Evolutionary conservation across 805 yeast genomes (phyloP).

Genomic region (Ogataea nakhonphanomensis): DNA sequence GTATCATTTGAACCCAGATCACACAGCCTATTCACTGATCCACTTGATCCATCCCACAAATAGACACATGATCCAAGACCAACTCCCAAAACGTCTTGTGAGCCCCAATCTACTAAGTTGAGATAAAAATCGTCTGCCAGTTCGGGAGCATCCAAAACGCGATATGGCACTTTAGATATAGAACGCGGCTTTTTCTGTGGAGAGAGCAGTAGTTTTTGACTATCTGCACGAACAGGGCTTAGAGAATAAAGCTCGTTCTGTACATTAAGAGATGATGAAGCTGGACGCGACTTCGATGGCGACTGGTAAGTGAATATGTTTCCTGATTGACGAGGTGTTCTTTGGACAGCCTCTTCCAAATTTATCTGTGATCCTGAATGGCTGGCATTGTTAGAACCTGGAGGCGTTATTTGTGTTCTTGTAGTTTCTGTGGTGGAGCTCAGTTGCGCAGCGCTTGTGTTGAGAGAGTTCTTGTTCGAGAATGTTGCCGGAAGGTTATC

Average conservation of each 20-base stretch:
- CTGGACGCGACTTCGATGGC: conserved; percentile 60
- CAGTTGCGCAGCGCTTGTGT: conserved; percentile 7
- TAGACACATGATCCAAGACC: conserved; percentile 87
- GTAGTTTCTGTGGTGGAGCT: conserved; percentile 16
- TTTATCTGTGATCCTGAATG: conserved; percentile 18
- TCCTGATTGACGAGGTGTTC: conserved; percentile 39
- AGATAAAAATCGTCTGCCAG: conserved; percentile 90
- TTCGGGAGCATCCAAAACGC: conserved; percentile 95
- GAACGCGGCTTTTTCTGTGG: conserved; percentile 78
- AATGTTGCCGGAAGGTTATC: conserved; percentile 58
- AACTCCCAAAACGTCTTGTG: conserved; percentile 82
- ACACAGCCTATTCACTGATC: conserved; percentile 77
- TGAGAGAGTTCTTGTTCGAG: conserved; percentile 15
- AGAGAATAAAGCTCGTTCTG: conserved; percentile 74
- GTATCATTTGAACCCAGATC: conserved; percentile 62
- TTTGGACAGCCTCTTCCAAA: conserved; percentile 21
- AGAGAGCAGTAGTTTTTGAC: conserved; percentile 72
- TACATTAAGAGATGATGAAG: conserved; percentile 54
- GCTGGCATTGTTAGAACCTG: conserved; percentile 22
- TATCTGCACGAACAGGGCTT: conserved; percentile 86
- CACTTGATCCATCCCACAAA: conserved; percentile 84
- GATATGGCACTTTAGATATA: conserved; percentile 82
- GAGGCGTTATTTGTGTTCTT: conserved; percentile 27
- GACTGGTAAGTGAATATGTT: conserved; percentile 75
- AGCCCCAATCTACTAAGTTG: conserved; percentile 94